Percentiles rank a stretch among this genome's conserved stretches.
These are phyloP conservation scores for Candida boidinii DNA, from an alignment of 805 yeast genomes.

Conservation along the genomic window DNA sequence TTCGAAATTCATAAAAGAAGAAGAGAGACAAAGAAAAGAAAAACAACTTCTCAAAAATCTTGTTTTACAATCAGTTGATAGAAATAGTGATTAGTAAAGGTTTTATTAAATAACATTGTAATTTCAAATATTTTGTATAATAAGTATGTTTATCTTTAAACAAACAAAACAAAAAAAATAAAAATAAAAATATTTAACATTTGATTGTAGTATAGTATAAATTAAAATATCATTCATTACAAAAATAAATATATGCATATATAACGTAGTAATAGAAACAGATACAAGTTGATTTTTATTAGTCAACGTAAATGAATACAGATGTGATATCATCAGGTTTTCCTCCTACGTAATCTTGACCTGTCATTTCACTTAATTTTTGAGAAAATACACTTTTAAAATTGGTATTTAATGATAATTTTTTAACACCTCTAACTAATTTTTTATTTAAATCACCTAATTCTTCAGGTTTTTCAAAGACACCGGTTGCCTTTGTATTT, in stretches of 20 bases:
- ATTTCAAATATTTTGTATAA: too few relatives aligned
- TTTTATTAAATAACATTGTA: too few relatives aligned
- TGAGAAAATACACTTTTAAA: slow-evolving; percentile 84
- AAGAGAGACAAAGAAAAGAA: slow-evolving; percentile 41
- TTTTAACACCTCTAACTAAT: slow-evolving; percentile 60
- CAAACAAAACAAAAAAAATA: too few relatives aligned
- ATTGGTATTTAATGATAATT: slow-evolving; percentile 60
- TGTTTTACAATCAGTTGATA: slow-evolving; percentile 27
- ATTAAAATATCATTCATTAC: too few relatives aligned
- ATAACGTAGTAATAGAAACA: too few relatives aligned
- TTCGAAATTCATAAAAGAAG: slow-evolving; percentile 30
- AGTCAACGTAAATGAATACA: slow-evolving; percentile 57
- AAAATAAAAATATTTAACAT: too few relatives aligned
- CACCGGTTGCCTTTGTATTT: slow-evolving; percentile 5
- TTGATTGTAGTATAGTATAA: too few relatives aligned
- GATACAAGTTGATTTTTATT: background rate
- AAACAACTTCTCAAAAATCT: slow-evolving; percentile 48
- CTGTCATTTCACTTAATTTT: slow-evolving; percentile 56
- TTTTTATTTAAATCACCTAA: slow-evolving; percentile 39
- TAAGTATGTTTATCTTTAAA: too few relatives aligned
- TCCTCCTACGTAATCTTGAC: slow-evolving; percentile 76
- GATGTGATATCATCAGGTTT: slow-evolving; percentile 93
- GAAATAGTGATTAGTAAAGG: too few relatives aligned
- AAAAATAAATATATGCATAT: too few relatives aligned
- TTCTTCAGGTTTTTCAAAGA: slow-evolving; percentile 12